Evolutionary conservation across 139 green algal genomes (phyloP).

Genomic region (Ettlia oleoabundans): DNA sequence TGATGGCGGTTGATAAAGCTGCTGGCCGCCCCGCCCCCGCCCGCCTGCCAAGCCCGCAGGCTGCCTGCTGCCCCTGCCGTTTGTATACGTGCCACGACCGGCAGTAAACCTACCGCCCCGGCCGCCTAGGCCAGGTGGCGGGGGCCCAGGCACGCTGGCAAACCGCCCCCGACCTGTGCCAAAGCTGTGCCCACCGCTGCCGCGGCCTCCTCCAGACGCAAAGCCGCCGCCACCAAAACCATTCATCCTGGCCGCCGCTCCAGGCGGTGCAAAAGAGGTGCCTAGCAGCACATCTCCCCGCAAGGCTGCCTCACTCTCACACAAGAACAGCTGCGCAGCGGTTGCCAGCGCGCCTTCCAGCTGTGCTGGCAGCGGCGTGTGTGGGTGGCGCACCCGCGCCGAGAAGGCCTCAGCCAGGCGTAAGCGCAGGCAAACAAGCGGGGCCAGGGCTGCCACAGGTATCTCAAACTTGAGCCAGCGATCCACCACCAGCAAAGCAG

Average conservation of each 20-base stretch:
- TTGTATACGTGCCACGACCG: neutral
- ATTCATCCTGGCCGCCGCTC: neutral
- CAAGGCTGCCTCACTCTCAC: conserved; percentile 7
- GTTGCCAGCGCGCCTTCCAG: conserved; percentile 7
- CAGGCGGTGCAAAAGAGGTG: neutral
- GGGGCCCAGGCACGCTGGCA: too few relatives aligned
- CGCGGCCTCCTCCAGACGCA: neutral
- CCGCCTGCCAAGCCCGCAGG: too few relatives aligned
- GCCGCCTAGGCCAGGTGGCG: too few relatives aligned
- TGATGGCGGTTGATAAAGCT: too few relatives aligned
- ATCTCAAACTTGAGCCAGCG: conserved; percentile 54
- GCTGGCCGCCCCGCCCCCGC: too few relatives aligned
- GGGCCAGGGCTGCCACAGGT: neutral
- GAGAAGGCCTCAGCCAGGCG: conserved; percentile 55
- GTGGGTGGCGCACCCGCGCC: conserved; percentile 41
- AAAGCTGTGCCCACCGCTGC: neutral
- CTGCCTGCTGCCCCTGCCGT: too few relatives aligned
- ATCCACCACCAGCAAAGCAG: conserved; percentile 50
- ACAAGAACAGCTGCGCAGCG: conserved; percentile 19
- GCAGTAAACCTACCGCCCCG: too few relatives aligned
- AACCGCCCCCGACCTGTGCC: neutral
- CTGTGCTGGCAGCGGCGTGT: neutral
- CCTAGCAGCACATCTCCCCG: conserved; percentile 3
- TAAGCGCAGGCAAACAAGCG: conserved; percentile 45
- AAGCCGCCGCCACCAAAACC: neutral